Evolutionary conservation across 2,329 filamentous ascomycete species (phyloP).

Genomic region (Phoma sp.): DNA sequence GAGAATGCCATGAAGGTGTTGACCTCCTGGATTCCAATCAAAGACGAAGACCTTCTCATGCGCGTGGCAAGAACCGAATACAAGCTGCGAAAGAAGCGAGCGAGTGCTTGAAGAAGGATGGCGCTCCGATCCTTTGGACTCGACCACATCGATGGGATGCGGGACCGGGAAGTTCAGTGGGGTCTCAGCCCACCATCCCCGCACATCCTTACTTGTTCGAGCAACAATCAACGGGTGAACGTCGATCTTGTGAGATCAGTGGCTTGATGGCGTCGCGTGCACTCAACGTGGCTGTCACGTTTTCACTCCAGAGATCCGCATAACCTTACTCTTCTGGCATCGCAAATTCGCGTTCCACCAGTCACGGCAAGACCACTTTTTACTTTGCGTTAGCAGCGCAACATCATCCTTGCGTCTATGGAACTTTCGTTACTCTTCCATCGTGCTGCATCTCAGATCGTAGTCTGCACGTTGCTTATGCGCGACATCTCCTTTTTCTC

Average conservation of each 20-base stretch:
- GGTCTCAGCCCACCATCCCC: constrained; percentile 6
- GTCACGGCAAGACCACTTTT: constrained; percentile 17
- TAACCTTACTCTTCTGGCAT: constrained; percentile 24
- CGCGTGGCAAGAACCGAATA: constrained; percentile 87
- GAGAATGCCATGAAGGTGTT: constrained; percentile 98
- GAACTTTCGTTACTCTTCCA: constrained; percentile 12
- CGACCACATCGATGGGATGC: constrained; percentile 19
- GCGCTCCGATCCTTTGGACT: constrained; percentile 17
- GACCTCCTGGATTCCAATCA: constrained; percentile 91
- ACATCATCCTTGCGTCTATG: constrained; percentile 10
- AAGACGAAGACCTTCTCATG: constrained; percentile 94
- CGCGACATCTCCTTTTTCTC: constrained; percentile 1
- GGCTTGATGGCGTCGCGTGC: constrained; percentile 43
- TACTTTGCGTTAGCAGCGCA: constrained; percentile 16
- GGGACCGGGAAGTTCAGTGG: constrained; percentile 21
- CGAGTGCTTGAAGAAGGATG: constrained; percentile 35
- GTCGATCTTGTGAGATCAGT: constrained; percentile 46
- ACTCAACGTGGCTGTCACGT: constrained; percentile 44
- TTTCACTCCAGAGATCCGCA: constrained; percentile 23
- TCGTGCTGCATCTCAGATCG: neutral
- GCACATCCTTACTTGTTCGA: constrained; percentile 34
- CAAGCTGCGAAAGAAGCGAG: constrained; percentile 69
- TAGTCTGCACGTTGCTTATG: constrained; percentile 1
- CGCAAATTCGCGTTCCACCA: constrained; percentile 12
- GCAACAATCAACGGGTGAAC: constrained; percentile 30